Evolutionary conservation across 1,284 basidiomycete species (phyloP).

Genomic region (Cystobasidiaceae sp.): DNA sequence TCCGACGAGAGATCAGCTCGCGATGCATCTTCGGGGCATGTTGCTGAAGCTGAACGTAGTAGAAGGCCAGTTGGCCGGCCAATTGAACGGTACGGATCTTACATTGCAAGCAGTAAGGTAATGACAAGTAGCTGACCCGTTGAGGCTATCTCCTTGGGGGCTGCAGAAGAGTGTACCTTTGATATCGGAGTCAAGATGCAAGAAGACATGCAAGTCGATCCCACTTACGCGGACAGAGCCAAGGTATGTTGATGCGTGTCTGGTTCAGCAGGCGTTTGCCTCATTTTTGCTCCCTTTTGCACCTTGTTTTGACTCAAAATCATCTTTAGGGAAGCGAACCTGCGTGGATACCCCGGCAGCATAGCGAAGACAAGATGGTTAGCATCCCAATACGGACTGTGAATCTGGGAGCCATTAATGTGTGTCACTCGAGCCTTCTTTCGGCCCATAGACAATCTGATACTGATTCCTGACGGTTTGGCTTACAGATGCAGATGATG

Average conservation of each 20-base stretch:
- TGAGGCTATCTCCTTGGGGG: conserved; percentile 3
- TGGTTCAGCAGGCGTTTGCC: no score
- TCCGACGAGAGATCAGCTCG: conserved; percentile 60
- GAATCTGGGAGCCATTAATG: conserved; percentile 11
- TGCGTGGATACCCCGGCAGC: conserved; percentile 23
- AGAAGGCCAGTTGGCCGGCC: conserved; percentile 65
- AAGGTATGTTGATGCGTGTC: no score
- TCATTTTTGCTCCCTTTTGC: not conserved
- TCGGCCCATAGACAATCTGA: not conserved
- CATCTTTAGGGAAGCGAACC: conserved; percentile 2
- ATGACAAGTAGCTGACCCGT: not conserved
- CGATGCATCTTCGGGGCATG: conserved; percentile 75
- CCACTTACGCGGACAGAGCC: conserved; percentile 13
- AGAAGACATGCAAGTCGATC: conserved; percentile 58
- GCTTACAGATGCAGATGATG: conserved; percentile 26
- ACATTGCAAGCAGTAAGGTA: conserved; percentile 49
- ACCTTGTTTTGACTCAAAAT: not conserved
- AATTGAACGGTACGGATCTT: conserved; percentile 45
- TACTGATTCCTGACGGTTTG: no score
- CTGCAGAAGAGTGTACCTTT: conserved; percentile 71
- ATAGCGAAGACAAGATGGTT: conserved; percentile 21
- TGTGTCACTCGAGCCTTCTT: not conserved
- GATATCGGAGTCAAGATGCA: conserved; percentile 74
- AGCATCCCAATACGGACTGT: conserved; percentile 23
- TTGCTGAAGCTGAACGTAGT: conserved; percentile 76